These are phyloP conservation scores for Fusarium sp. DNA, from an alignment of 2,329 filamentous ascomycete genomes.

Conservation along the genomic window DNA sequence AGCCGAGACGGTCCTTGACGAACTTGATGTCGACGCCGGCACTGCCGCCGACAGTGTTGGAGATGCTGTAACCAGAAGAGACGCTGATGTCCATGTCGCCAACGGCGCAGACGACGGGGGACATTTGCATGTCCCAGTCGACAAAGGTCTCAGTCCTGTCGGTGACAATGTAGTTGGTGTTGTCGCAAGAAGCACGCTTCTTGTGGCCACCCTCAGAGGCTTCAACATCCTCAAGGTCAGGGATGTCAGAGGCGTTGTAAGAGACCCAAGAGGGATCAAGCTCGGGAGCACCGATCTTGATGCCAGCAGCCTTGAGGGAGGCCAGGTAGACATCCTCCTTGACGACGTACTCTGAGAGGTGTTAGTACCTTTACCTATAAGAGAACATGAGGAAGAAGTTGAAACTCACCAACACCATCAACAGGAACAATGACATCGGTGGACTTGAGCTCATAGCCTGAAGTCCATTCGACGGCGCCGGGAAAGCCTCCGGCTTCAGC, in stretches of 20 bases:
- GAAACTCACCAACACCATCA: neutral
- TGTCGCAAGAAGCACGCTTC: neutral
- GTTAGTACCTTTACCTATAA: neutral
- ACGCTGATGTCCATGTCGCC: conserved; percentile 20
- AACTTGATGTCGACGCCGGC: conserved; percentile 2
- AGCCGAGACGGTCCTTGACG: conserved; percentile 11
- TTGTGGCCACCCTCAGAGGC: neutral
- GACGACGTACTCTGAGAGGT: neutral
- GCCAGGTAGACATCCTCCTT: neutral
- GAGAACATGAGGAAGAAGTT: neutral
- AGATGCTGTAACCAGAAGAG: conserved; percentile 13
- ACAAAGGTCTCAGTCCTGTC: conserved; percentile 20
- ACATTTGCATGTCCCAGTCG: conserved; percentile 27
- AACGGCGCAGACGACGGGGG: conserved; percentile 12
- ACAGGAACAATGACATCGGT: neutral
- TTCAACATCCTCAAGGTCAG: neutral
- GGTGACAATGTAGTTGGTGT: conserved; percentile 13
- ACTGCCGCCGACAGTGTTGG: conserved; percentile 18
- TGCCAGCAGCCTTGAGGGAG: neutral
- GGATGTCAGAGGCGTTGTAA: neutral
- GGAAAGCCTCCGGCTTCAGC: neutral
- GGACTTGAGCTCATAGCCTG: neutral
- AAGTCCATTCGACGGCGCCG: neutral
- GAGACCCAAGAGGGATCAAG: conserved; percentile 2
- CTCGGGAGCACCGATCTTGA: neutral